These are phyloP conservation scores for Helminthosporium solani DNA, from an alignment of 2,329 filamentous ascomycete genomes.

Conservation along the genomic window DNA sequence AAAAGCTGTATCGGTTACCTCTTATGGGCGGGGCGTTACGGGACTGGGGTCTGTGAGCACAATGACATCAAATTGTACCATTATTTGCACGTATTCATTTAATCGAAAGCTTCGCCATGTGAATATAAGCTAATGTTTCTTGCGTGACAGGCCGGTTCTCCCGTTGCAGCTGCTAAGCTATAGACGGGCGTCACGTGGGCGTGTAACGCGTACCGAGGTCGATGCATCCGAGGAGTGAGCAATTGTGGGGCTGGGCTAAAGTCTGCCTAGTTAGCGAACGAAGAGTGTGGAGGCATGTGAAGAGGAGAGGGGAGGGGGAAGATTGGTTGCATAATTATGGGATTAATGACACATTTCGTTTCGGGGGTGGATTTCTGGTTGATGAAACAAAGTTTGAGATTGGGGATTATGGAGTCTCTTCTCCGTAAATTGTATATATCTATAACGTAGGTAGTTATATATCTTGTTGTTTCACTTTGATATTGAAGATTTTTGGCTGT, in stretches of 20 bases:
- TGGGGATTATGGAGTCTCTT: too few relatives aligned
- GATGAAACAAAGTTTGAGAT: too few relatives aligned
- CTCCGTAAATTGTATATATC: too few relatives aligned
- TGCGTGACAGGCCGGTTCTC: slow-evolving; percentile 14
- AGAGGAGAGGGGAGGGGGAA: background rate
- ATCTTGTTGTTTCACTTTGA: too few relatives aligned
- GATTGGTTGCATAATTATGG: too few relatives aligned
- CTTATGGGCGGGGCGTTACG: background rate
- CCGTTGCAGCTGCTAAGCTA: slow-evolving; percentile 21
- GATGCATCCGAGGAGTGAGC: background rate
- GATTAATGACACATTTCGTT: too few relatives aligned
- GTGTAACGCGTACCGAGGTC: slow-evolving; percentile 12
- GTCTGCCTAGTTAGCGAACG: background rate
- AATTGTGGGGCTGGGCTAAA: background rate
- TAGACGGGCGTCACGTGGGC: too few relatives aligned
- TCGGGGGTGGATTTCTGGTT: too few relatives aligned
- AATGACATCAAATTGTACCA: background rate
- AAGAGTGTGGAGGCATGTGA: background rate
- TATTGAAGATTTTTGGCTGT: too few relatives aligned
- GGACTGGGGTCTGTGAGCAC: background rate
- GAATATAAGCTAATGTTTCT: slow-evolving; percentile 9
- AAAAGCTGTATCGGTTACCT: background rate
- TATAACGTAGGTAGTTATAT: too few relatives aligned
- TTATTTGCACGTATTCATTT: background rate
- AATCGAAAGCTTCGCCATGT: background rate